Conservation (phyloP, 208 protist species). For the Acanthamoeba culbertsoni region DNA sequence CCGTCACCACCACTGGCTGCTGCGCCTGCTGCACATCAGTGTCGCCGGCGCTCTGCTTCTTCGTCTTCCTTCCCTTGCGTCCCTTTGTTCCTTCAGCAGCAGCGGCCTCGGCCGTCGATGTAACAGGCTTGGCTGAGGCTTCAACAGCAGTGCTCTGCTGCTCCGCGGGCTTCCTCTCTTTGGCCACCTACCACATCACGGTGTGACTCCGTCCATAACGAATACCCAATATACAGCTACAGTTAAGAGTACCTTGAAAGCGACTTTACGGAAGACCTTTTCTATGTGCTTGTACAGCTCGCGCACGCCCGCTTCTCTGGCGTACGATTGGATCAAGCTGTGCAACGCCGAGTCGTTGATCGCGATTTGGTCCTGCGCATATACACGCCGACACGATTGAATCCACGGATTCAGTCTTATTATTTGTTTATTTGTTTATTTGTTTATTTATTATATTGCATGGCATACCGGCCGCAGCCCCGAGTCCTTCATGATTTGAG, state of each 20-base stretch:
- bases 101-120: too few species aligned
- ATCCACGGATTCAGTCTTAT: not conserved
- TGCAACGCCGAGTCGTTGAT: not conserved
- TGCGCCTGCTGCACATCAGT: too few species aligned
- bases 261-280: too few species aligned
- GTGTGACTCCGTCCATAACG: too few species aligned
- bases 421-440: not conserved
- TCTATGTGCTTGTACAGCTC: not conserved
- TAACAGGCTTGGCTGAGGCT: too few species aligned
- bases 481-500: not conserved
- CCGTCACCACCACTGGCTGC: too few species aligned
- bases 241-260: too few species aligned
- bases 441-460: not conserved
- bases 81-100: not conserved
- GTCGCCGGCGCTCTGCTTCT: not conserved
- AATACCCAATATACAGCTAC: too few species aligned
- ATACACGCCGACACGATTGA: not conserved
- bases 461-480: not conserved
- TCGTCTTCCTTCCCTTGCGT: not conserved
- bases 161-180: too few species aligned
- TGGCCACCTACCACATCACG: too few species aligned
- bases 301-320: constrained; percentile 15
- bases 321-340: constrained; percentile 29
- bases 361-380: not conserved
- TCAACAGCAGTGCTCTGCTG: too few species aligned